Evolutionary conservation across 148 eudicot genomes (phyloP), one percentile per base, ranked within the genome.

Genomic region (Diospyros lotus): DNA sequence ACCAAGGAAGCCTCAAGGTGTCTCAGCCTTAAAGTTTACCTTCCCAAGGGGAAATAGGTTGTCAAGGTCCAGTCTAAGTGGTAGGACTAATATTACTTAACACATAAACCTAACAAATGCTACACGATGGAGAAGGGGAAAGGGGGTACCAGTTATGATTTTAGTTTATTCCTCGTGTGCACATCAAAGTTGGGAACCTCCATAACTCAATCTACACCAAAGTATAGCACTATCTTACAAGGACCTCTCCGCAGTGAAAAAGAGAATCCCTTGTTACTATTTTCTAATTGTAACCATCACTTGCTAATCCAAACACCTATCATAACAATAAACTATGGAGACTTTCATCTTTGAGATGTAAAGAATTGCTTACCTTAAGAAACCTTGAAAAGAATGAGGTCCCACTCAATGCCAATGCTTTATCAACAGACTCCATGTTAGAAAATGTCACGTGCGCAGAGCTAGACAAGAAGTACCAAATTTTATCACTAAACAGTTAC

Each of bases 371-470:
- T 78, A 86, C 89, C 84, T 76, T 76, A 54, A 83, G 66, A 59
- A 67, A 44, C 80, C 89, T 80, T 72, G 89, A 86, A 64, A 80
- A 81, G 63, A 86, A 86, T 58, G 79, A 71, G 50, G 82, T 71
- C 78, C 88, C 84, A 78, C 68, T 86, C 74, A 83, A 65, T 50
- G 71, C 59, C 74, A 81, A 53, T 42, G 89, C 89, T 81, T 73
- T 81, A 56, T 84, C 85, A 74, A 77, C 75, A 74, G 82, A 84
- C 68, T 76, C 85, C 78, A 79, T 84, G 81, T 69, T 81, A 39
- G 80, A 76, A 82, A 83, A 86, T 65, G 85, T 84, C 40, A 86
- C 79, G 83, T 74, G 81, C 53, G 89, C 87, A 83, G 82, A 86
- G 80, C 89, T 86, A 69, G 17, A 69, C 14, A 48, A 50, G n/a